Evolutionary conservation across 768 basidiomycete species (phyloP), one percentile per base, ranked within the genome.

Genomic region (Termitomyces sp.): DNA sequence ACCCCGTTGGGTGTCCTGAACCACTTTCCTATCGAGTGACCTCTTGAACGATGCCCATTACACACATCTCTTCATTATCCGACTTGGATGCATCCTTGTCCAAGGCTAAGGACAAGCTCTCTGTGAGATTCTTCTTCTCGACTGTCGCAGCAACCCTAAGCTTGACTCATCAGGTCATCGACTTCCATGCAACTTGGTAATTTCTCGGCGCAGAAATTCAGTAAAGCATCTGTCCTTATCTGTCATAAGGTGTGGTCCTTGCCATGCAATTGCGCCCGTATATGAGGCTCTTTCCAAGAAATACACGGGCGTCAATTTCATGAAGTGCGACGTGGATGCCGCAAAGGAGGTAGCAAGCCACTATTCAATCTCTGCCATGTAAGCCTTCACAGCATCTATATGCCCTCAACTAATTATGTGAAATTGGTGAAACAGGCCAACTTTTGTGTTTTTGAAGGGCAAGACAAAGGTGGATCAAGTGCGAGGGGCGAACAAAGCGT

Each of bases 181-280:
- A 93, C 71, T 93, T 93, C 65, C 88, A 91, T 68, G 91, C 91
- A 54, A 80, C 85, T 59, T 93, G 91, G 91, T 89, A 61, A 61
- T 72, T 62, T 35, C 4, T 56, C 45, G 3, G 9, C 37, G 37
- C 19, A 17, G 9, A 34, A 21, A 23, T 44, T 42, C 25, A 56
- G 39, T 2, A 10, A 23, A 34, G 43, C 14, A 14, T 51, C 48
- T 54, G 58, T 32, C 32, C 39, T 53, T 51, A 60, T 67, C 44
- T 61, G 56, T 25, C 19, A 19, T n/a, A 61, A 91, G 90, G 91
- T 93, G 91, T 77, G 85, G 88, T 1, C 91, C 91, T 35, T 94
- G 91, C 67, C 89, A 90, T 69, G 77, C 78, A 41, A 94, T 94
- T 60, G 91, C 90, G 3, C 91, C 92, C 2, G 71, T 76, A 0